phyloP scores from a whole-genome alignment of 179 eudicot species.

The Corrigiola litoralis region DNA sequence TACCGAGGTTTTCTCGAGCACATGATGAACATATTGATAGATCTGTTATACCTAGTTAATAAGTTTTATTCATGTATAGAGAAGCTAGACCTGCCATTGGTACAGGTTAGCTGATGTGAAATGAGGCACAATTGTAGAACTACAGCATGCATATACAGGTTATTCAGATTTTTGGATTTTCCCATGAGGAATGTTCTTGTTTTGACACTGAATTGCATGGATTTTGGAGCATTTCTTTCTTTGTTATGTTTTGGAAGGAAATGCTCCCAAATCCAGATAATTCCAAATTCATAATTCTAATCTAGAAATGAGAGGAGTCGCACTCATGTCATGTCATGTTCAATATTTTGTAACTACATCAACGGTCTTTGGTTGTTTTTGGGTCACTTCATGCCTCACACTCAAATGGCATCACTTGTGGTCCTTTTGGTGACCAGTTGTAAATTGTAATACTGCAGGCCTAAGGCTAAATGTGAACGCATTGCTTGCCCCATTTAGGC shows the following conservation, averaged over 20 bases:
- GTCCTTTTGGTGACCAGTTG: conserved; percentile 12
- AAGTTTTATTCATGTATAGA: conserved; percentile 37
- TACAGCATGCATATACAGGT: conserved; percentile 27
- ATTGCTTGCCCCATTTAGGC: too few relatives aligned
- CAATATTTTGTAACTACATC: not conserved
- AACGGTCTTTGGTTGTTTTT: not conserved
- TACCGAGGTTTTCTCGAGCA: conserved; percentile 15
- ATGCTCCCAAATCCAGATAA: conserved; percentile 6
- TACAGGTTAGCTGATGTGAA: not conserved
- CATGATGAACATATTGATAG: conserved; percentile 21
- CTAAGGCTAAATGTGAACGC: not conserved
- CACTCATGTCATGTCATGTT: not conserved
- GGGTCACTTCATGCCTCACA: not conserved
- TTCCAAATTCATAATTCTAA: not conserved
- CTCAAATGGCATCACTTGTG: not conserved
- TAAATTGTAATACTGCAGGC: conserved; percentile 1
- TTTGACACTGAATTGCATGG: not conserved
- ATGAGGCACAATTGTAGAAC: conserved; percentile 20
- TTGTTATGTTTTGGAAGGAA: not conserved
- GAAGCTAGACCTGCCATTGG: conserved; percentile 17
- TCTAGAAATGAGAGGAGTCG: not conserved
- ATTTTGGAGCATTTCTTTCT: conserved; percentile 14
- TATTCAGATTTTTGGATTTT: conserved; percentile 11
- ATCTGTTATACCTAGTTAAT: conserved; percentile 22
- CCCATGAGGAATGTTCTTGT: not conserved